A percentile compares a stretch with the other conserved stretches of the same genome.
Evolutionary conservation across 768 basidiomycete genomes (phyloP).

Genomic region (Lentinus brumalis): DNA sequence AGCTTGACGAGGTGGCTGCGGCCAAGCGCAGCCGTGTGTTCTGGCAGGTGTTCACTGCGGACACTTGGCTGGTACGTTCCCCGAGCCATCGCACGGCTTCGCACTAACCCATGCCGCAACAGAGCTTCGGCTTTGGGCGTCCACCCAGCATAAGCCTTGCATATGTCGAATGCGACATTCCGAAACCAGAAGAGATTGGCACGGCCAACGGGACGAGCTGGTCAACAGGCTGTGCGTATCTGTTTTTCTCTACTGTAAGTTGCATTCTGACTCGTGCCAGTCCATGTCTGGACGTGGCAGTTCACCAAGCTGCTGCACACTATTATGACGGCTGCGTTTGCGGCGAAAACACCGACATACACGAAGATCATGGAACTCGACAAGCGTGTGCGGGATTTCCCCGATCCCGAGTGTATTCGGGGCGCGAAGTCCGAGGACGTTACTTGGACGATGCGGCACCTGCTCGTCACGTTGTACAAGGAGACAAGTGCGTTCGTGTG

Average conservation of each 20-base stretch:
- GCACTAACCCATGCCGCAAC: neutral
- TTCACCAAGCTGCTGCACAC: slow-evolving; percentile 55
- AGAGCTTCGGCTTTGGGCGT: slow-evolving; percentile 67
- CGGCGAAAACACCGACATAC: slow-evolving; percentile 41
- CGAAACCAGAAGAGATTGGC: slow-evolving; percentile 38
- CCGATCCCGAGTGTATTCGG: slow-evolving; percentile 46
- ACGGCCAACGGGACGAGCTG: slow-evolving; percentile 33
- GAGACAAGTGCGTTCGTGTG: slow-evolving; percentile 30
- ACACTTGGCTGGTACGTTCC: slow-evolving; percentile 56
- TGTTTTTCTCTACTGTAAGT: neutral
- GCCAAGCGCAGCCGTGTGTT: slow-evolving; percentile 60
- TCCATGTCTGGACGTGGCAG: slow-evolving; percentile 57
- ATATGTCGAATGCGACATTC: slow-evolving; percentile 60
- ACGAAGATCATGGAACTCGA: slow-evolving; percentile 50
- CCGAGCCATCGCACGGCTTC: too few species aligned
- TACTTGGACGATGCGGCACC: slow-evolving; percentile 21
- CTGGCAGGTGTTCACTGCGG: slow-evolving; percentile 65
- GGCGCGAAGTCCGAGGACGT: slow-evolving; percentile 5
- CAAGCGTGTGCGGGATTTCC: slow-evolving; percentile 51
- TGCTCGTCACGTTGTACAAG: slow-evolving; percentile 26
- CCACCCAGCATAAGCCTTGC: slow-evolving; percentile 54
- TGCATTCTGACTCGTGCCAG: slow-evolving; percentile 33
- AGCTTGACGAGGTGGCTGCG: slow-evolving; percentile 48
- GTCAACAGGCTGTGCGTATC: slow-evolving; percentile 44
- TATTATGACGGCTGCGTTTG: slow-evolving; percentile 53